Conservation (phyloP, 1,139 yeast species). For the Pichiaceae sp. region DNA sequence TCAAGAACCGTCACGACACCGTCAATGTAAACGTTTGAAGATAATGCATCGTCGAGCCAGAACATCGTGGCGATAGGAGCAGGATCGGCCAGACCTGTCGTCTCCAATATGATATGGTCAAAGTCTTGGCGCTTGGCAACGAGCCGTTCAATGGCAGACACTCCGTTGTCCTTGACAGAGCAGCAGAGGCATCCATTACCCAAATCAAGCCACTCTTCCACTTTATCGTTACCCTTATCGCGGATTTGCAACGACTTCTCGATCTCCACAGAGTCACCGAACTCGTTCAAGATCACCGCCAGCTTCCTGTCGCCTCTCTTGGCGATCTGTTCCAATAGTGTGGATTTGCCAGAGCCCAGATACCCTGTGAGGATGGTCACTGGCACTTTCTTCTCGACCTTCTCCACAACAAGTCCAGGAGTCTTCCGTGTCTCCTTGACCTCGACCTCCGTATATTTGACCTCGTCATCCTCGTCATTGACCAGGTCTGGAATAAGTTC, state of each 20-base stretch:
- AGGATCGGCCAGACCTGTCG: conserved; percentile 98
- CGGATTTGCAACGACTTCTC: conserved; percentile 80
- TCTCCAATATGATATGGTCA: conserved; percentile 84
- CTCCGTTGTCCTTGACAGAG: conserved; percentile 91
- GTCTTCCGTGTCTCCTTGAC: conserved; percentile 6
- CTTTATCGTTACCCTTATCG: conserved; percentile 45
- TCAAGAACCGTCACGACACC: conserved; percentile 93
- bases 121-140: conserved; percentile 60
- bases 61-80: conserved; percentile 96
- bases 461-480: conserved; percentile 21
- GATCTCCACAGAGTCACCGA: conserved; percentile 82
- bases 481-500: conserved; percentile 51
- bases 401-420: conserved; percentile 12
- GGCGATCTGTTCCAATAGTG: conserved; percentile 70
- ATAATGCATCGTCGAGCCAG: conserved; percentile 89
- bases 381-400: conserved; percentile 54
- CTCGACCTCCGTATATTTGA: conserved; percentile 14
- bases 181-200: conserved; percentile 97
- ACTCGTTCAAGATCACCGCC: conserved; percentile 88
- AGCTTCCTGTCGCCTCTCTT: conserved; percentile 58
- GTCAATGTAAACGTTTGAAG: conserved; percentile 80
- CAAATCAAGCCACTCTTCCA: conserved; percentile 91
- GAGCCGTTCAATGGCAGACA: conserved; percentile 83
- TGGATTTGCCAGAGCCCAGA: conserved; percentile 91
- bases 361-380: conserved; percentile 92